Base-by-base conservation (phyloP, 1,284 basidiomycete genomes). In the Kalmanozyma brasiliensis region DNA sequence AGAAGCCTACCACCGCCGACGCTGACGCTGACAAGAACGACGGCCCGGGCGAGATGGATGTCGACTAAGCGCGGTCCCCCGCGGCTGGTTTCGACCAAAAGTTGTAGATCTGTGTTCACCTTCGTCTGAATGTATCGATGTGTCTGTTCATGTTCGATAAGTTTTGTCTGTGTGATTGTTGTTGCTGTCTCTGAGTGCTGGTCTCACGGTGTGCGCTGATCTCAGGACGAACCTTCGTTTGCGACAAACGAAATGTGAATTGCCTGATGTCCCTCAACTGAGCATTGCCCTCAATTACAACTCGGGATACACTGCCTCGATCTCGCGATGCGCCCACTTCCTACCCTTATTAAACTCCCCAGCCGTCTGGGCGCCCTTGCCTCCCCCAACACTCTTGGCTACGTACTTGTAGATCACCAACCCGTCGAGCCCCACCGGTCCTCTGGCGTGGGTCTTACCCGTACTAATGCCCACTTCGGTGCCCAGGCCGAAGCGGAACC, bases 391-490 rank as follows among this genome's bases (percentile, higher is more conserved):
- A 10, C 17, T 22, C 14, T 42, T 53, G 1, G 48, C 64, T 0
- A 81, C 59, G 24, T 81, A 81, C 60, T 81, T 81, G 64, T 81
- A 81, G 8, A 71, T 81, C 11, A 80, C 78, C 14, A 81, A 42
- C 0, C 96, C 96, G 70, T 98, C 94, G 49, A 98, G 85, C 0
- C 96, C 96, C 1, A 98, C 96, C 0, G 96, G 96, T 2, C 96
- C 96, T 26, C 96, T 86, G 2, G 96, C 95, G 79, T 99, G 96
- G 51, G 96, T 97, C 76, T 92, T 90, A 2, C 94, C 94, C 0
- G 96, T 99, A 80, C 90, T 91, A 79, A 99, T 97, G 9, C 96
- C 96, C 1, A 99, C 95, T 83, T 98, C 96, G 2, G 96, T 95
- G 1, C 96, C 96, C 70, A 97, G 92, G 0, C 96, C 96, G 83